Evolutionary conservation across 768 basidiomycete species (phyloP), one percentile per base, ranked within the genome.

Genomic region (Trametes cinnabarina): DNA sequence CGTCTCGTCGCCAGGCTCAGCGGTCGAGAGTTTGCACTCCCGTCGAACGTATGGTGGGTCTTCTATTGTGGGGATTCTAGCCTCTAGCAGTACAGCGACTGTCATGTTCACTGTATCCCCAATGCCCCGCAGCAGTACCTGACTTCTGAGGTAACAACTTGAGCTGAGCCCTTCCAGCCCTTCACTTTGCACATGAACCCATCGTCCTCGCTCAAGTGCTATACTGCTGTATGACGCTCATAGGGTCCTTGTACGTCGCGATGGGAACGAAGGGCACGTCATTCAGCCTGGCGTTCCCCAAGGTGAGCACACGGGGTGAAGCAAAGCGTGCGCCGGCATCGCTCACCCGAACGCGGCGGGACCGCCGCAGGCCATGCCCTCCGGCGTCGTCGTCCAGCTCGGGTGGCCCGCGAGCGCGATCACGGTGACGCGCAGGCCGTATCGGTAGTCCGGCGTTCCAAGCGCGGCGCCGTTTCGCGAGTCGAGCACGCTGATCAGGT

Each of bases 401-500:
- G 82, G 81, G 0, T 79, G 76, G 22, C 79, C 82, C 26, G 75
- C 73, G 11, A 76, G 69, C 12, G 71, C 76, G 58, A 76, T 65
- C 65, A 85, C 82, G 26, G 82, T 74, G 25, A 84, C 84, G n/a
- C 81, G 76, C 34, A 83, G 68, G 6, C 85, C 85, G 55, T 86
- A 86, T 52, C 68, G 43, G 66, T 85, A 84, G 48, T 87, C 80
- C 22, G 78, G 86, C 1, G 85, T 85, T 14, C 86, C 85, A 8
- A 88, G 71, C 28, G 84, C 81, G 3, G 77, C 73, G 0, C 86
- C 86, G 55, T 73, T 83, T 61, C 84, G 83, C 20, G 82, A 79
- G 61, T 88, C 86, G 11, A 87, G 69, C 11, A 87, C 80, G 0
- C 80, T 74, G 52, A 88, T 85, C 23, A 88, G 74, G 67, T 88